Evolutionary conservation across 2,329 filamentous ascomycete species (phyloP).

Genomic region (Cytospora schulzeri): DNA sequence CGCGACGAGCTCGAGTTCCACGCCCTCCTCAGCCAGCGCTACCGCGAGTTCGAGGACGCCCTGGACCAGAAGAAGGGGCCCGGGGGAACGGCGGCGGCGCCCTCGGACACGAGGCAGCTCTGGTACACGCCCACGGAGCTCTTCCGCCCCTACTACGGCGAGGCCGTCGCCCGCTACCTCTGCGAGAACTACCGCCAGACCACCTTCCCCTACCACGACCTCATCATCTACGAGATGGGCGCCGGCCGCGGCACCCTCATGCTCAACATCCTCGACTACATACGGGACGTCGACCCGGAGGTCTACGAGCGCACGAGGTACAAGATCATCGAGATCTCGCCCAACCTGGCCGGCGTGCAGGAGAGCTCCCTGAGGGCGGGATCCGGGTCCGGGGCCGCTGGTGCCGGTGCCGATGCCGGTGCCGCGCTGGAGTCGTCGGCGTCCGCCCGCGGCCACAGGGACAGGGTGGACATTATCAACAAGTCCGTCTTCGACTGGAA

Average conservation of each 20-base stretch:
- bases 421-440: too few relatives aligned
- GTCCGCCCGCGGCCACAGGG: slow-evolving; percentile 72
- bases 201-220: slow-evolving; percentile 91
- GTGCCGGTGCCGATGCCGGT: too few relatives aligned
- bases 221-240: slow-evolving; percentile 98
- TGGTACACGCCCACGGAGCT: slow-evolving; percentile 99
- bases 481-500: slow-evolving; percentile 94
- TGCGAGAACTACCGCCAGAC: slow-evolving; percentile 95
- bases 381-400: too few relatives aligned
- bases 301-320: slow-evolving; percentile 94
- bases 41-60: slow-evolving; percentile 85
- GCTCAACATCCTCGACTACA: slow-evolving; percentile 97
- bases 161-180: slow-evolving; percentile 94
- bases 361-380: slow-evolving; percentile 69
- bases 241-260: slow-evolving; percentile 96
- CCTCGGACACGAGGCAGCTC: slow-evolving; percentile 75
- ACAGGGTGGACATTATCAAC: slow-evolving; percentile 93
- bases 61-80: slow-evolving; percentile 78
- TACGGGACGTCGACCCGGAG: slow-evolving; percentile 83
- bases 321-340: slow-evolving; percentile 94
- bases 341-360: slow-evolving; percentile 77
- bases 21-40: slow-evolving; percentile 72
- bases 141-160: slow-evolving; percentile 94
- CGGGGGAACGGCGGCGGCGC: too few relatives aligned
- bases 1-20: slow-evolving; percentile 87